Evolutionary conservation across 2,329 filamentous ascomycete species (phyloP).

Genomic region (Aspergillus carbonarius): DNA sequence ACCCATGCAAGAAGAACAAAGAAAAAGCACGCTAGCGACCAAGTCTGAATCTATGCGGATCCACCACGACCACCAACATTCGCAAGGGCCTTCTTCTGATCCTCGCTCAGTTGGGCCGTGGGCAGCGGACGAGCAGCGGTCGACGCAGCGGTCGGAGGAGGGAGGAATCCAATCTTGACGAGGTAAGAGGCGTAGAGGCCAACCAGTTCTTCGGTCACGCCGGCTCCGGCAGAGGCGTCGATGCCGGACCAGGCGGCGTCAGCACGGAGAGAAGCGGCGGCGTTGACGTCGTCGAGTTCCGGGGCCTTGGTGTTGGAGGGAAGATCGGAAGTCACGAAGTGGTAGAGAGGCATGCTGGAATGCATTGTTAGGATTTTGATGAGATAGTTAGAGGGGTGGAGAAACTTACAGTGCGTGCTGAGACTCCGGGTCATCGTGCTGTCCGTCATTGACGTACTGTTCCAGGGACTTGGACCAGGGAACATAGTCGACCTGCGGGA

Average conservation of each 20-base stretch:
- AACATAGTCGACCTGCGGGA: conserved; percentile 65
- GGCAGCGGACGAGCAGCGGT: conserved; percentile 42
- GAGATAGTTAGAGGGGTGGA: neutral
- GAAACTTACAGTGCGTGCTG: conserved; percentile 63
- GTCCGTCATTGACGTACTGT: conserved; percentile 62
- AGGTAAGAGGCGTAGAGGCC: conserved; percentile 66
- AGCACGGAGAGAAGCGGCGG: conserved; percentile 61
- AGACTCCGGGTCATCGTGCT: conserved; percentile 57
- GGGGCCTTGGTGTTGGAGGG: conserved; percentile 68
- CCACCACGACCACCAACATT: conserved; percentile 56
- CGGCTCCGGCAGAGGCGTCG: conserved; percentile 56
- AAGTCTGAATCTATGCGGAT: conserved; percentile 20
- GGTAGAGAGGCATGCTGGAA: conserved; percentile 64
- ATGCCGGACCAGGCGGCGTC: conserved; percentile 60
- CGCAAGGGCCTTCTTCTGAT: conserved; percentile 50
- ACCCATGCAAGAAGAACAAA: neutral
- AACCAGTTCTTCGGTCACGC: conserved; percentile 61
- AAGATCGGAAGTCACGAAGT: conserved; percentile 70
- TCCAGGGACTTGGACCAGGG: conserved; percentile 69
- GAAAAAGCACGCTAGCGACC: conserved; percentile 6
- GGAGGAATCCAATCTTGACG: conserved; percentile 62
- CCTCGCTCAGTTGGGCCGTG: conserved; percentile 44
- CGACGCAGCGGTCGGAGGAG: conserved; percentile 24
- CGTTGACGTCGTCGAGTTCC: conserved; percentile 72
- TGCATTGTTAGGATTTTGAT: conserved; percentile 1